phyloP scores from a whole-genome alignment of 192 early-diverging fungal genomes.

The Podochytrium sp. region DNA sequence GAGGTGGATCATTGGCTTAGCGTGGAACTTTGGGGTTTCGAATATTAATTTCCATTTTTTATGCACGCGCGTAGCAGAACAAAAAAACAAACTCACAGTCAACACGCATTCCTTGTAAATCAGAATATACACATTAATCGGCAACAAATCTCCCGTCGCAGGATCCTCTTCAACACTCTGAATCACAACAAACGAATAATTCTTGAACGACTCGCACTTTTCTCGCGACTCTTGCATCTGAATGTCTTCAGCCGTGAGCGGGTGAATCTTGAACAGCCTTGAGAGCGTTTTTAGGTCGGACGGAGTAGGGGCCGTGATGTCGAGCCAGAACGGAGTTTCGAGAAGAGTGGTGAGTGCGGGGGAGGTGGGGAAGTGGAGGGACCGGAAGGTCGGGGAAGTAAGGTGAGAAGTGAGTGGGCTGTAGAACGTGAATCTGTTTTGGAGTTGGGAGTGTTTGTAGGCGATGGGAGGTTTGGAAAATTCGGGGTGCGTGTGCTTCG shows the following conservation, averaged over 20 bases:
- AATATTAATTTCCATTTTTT: background rate
- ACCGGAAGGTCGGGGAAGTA: slow-evolving; percentile 23
- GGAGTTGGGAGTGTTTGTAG: slow-evolving; percentile 16
- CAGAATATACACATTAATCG: slow-evolving; percentile 56
- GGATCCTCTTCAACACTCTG: slow-evolving; percentile 49
- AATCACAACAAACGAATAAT: slow-evolving; percentile 92
- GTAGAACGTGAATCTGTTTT: background rate
- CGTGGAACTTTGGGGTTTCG: slow-evolving; percentile 77
- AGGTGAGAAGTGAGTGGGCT: slow-evolving; percentile 18
- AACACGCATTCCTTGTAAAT: slow-evolving; percentile 58
- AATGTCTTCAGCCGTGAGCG: slow-evolving; percentile 93
- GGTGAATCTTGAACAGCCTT: slow-evolving; percentile 77
- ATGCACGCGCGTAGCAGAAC: background rate
- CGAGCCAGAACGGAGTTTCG: slow-evolving; percentile 62
- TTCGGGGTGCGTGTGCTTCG: too few species aligned
- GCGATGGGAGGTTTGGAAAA: background rate
- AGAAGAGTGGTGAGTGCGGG: too few species aligned
- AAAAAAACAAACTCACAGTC: slow-evolving; percentile 32
- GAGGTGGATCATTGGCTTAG: slow-evolving; percentile 73
- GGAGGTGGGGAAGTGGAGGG: slow-evolving; percentile 27
- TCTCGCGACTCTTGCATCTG: slow-evolving; percentile 80
- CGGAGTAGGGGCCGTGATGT: slow-evolving; percentile 42
- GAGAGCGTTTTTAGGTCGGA: slow-evolving; percentile 43
- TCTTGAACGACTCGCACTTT: slow-evolving; percentile 88
- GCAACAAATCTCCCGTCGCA: slow-evolving; percentile 44